Base-by-base conservation (phyloP, 192 early-diverging fungal genomes). In the Chytriomyces confervae region DNA sequence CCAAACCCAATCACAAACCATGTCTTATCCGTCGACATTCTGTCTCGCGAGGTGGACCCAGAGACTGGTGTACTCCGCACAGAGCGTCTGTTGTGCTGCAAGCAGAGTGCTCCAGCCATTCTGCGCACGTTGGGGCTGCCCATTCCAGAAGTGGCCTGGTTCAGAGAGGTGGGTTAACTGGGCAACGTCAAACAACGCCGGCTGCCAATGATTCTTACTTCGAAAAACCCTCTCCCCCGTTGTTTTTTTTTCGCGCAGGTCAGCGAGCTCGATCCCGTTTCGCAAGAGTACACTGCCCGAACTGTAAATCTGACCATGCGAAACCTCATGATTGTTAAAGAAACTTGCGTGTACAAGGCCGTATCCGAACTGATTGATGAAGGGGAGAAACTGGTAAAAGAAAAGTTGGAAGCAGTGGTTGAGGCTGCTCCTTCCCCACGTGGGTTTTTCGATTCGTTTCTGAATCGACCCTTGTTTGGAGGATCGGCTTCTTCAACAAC, bases 1-100 rank as follows among this genome's bases (percentile, higher is more conserved):
- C 98, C 98, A 0, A 99, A 99, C 84, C 93, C 94, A 24, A 84
- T 93, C 51, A 92, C 95, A 44, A 89, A 91, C 62, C 98, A 99
- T 78, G 97, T 99, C 60, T 76, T 92, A 27, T 92, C 93, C 71
- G 95, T 97, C 50, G 98, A 98, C 86, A 89, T 94, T 5, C 86
- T 99, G 65, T 88, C 92, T 70, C 90, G 95, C 61, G 77, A 85
- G 7, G 84, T 99, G 36, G 93, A 95, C 79, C 90, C 93, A 9
- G 87, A 85, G 50, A 95, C 94, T 0, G 96, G 96, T 61, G 79
- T 97, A 49, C 85, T 99, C 51, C 87, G 86, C 61, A 96, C 96
- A 8, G 94, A 97, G 83, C 91, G 98, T n/a, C 88, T 99, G 44
- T 88, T 99, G 68, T 93, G 92, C 72, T 89, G 91, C 36, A 87